Evolutionary conservation across 306 rosid species (phyloP).

Genomic region (Inga leiocalycina): DNA sequence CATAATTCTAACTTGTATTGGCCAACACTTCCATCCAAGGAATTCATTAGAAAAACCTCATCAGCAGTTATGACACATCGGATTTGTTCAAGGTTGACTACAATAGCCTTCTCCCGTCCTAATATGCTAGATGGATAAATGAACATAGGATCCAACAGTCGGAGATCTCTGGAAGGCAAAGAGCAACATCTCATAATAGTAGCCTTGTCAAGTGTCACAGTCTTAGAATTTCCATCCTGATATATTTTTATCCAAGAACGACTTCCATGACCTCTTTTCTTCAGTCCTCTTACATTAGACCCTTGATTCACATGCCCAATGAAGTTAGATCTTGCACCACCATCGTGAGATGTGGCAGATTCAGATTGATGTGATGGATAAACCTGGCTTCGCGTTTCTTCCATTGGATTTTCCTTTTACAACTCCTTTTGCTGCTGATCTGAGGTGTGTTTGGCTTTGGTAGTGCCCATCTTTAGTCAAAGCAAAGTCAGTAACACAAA

Average conservation of each 20-base stretch:
- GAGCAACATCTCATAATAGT: slow-evolving; percentile 89
- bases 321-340: slow-evolving; percentile 33
- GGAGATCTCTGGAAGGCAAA: slow-evolving; percentile 90
- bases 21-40: slow-evolving; percentile 80
- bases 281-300: slow-evolving; percentile 52
- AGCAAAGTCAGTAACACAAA: slow-evolving; percentile 27
- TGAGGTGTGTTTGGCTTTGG: slow-evolving; percentile 12
- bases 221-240: slow-evolving; percentile 61
- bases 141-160: slow-evolving; percentile 91
- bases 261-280: slow-evolving; percentile 90
- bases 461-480: slow-evolving; percentile 9
- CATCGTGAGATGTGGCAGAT: slow-evolving; percentile 36
- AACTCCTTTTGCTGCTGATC: slow-evolving; percentile 23
- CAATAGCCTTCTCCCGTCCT: slow-evolving; percentile 93
- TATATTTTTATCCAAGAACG: slow-evolving; percentile 96
- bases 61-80: slow-evolving; percentile 92
- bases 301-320: slow-evolving; percentile 47
- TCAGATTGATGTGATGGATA: slow-evolving; percentile 40
- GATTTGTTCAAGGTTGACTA: slow-evolving; percentile 92
- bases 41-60: slow-evolving; percentile 90
- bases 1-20: slow-evolving; percentile 72
- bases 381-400: slow-evolving; percentile 40
- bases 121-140: slow-evolving; percentile 85
- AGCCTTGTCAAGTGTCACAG: slow-evolving; percentile 86
- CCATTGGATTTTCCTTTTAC: slow-evolving; percentile 49